Conservation (phyloP, 768 basidiomycete genomes). For the Rossbeevera mucosa region DNA sequence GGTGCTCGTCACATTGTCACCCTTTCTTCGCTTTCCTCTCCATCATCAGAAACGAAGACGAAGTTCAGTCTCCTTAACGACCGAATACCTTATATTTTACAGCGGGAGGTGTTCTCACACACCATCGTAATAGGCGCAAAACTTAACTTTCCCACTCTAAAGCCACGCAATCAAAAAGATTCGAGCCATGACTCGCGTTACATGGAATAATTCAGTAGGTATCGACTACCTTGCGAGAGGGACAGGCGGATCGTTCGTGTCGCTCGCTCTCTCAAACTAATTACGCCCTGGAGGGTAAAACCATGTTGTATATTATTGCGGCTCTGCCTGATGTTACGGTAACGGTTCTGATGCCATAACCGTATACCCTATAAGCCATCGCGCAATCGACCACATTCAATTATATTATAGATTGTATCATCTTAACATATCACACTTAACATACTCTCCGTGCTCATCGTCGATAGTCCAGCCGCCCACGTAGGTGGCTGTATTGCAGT, state of each 20-base stretch:
- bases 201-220: slow-evolving; percentile 80
- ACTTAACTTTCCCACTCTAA: slow-evolving; percentile 78
- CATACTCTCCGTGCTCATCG: slow-evolving; percentile 66
- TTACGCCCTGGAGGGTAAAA: slow-evolving; percentile 69
- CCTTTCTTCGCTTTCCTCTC: too few relatives aligned
- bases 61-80: slow-evolving; percentile 50
- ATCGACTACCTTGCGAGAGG: slow-evolving; percentile 74
- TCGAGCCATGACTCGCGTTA: slow-evolving; percentile 68
- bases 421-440: slow-evolving; percentile 60
- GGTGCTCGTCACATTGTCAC: too few relatives aligned
- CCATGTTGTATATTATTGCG: slow-evolving; percentile 58
- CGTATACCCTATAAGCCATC: slow-evolving; percentile 34
- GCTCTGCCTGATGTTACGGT: slow-evolving; percentile 49
- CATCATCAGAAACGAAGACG: slow-evolving; percentile 47
- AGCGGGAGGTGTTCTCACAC: slow-evolving; percentile 70
- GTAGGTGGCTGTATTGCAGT: slow-evolving; percentile 76
- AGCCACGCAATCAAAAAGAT: slow-evolving; percentile 69
- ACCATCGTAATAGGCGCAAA: slow-evolving; percentile 53
- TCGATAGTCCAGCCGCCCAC: slow-evolving; percentile 64
- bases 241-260: slow-evolving; percentile 66
- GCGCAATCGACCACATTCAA: slow-evolving; percentile 69
- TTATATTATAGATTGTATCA: slow-evolving; percentile 66
- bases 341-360: background rate
- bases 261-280: slow-evolving; percentile 57
- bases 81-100: slow-evolving; percentile 69